Conservation (phyloP, 176 grass and related monocot genomes). For the Thinopyrum elongatum region DNA sequence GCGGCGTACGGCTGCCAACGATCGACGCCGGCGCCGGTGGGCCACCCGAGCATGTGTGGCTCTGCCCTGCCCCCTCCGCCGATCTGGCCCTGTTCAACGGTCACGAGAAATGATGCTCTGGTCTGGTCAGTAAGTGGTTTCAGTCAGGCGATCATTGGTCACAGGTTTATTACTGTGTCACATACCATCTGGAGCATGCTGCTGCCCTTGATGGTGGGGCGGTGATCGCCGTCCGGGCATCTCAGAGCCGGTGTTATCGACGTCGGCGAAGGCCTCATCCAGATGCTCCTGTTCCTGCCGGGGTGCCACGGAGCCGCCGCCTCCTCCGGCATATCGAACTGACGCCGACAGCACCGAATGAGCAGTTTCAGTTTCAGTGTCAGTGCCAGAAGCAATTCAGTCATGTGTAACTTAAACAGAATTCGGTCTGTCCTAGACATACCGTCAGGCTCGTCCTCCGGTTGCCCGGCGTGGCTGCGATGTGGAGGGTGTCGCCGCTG, state of each 20-base stretch:
- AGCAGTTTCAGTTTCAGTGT: neutral
- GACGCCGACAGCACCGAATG: neutral
- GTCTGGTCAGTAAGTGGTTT: neutral
- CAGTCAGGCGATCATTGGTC: neutral
- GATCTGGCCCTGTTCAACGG: slow-evolving; percentile 17
- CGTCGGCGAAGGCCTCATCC: slow-evolving; percentile 4
- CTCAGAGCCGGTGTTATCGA: neutral
- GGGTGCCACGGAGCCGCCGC: neutral
- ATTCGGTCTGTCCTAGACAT: neutral
- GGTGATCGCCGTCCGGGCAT: neutral
- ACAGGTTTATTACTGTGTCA: neutral
- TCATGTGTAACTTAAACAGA: neutral
- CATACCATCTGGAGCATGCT: slow-evolving; percentile 43
- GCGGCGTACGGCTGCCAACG: slow-evolving; percentile 33
- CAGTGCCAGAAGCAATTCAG: neutral
- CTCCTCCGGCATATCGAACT: slow-evolving; percentile 36
- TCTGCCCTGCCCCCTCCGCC: slow-evolving; percentile 24
- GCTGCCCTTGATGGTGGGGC: neutral
- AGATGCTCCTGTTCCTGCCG: slow-evolving; percentile 6
- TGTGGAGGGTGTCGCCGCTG: neutral
- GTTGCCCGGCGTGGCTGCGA: neutral
- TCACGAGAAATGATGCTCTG: neutral
- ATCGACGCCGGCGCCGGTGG: neutral
- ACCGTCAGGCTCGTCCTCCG: slow-evolving; percentile 34
- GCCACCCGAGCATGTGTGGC: slow-evolving; percentile 29